Percentiles rank a stretch among this genome's conserved stretches.
Evolutionary conservation across 257 asterid genomes (phyloP).

Genomic region (Scutellaria baicalensis): DNA sequence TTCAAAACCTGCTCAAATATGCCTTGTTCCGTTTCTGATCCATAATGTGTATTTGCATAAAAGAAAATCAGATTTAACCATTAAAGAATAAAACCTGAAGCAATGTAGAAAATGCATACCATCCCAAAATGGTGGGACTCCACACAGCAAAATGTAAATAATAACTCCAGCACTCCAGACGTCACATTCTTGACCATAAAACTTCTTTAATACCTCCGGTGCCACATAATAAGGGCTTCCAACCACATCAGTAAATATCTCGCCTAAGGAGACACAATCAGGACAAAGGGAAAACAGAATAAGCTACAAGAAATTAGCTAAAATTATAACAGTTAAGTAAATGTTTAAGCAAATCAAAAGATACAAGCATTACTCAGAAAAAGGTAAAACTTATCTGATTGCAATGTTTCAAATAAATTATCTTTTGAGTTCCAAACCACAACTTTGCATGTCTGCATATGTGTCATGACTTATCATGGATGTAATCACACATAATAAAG

Average conservation of each 20-base stretch:
- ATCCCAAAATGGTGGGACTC: constrained; percentile 72
- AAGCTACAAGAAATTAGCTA: background rate
- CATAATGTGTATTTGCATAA: constrained; percentile 6
- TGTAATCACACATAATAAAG: background rate
- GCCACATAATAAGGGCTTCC: constrained; percentile 77
- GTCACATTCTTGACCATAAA: constrained; percentile 57
- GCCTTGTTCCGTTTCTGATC: constrained; percentile 61
- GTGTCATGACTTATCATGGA: background rate
- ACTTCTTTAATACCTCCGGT: constrained; percentile 54
- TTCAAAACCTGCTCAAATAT: constrained; percentile 65
- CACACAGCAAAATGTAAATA: constrained; percentile 52
- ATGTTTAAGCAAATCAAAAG: background rate
- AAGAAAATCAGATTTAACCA: background rate
- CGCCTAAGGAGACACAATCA: constrained; percentile 33
- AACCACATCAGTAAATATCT: constrained; percentile 46
- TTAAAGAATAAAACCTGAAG: background rate
- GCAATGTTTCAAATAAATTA: background rate
- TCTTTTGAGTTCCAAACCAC: background rate
- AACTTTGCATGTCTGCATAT: too few relatives aligned
- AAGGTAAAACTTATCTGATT: too few relatives aligned
- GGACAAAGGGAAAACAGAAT: background rate
- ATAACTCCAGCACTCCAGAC: constrained; percentile 78
- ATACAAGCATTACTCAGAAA: background rate
- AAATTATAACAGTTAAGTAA: background rate
- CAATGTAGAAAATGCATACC: constrained; percentile 22